Conservation (phyloP, 2,329 filamentous ascomycete species). For the Pleomassaria siparia region DNA sequence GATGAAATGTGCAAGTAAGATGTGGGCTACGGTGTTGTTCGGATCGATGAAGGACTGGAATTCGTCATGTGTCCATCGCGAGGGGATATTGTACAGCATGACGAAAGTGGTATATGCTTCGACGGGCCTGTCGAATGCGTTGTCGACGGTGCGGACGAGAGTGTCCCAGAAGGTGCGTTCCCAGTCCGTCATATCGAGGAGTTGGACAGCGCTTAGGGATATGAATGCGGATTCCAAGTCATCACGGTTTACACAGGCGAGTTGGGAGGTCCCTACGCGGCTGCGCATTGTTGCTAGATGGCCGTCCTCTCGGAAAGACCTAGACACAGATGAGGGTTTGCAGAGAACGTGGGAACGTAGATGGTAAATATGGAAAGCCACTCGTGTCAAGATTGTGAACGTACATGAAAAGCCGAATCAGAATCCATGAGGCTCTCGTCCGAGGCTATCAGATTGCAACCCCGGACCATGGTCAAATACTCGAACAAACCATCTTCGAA, state of each 20-base stretch:
- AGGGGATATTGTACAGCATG: slow-evolving; percentile 45
- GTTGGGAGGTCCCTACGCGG: slow-evolving; percentile 23
- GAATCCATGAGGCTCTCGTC: slow-evolving; percentile 21
- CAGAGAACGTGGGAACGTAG: too few relatives aligned
- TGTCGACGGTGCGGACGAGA: slow-evolving; percentile 26
- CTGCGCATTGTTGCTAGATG: slow-evolving; percentile 35
- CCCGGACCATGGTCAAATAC: slow-evolving; percentile 42
- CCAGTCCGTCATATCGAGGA: slow-evolving; percentile 30
- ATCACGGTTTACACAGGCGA: slow-evolving; percentile 22
- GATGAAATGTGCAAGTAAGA: slow-evolving; percentile 52
- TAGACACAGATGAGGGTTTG: slow-evolving; percentile 4
- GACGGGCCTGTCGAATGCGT: slow-evolving; percentile 33
- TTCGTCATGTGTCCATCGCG: slow-evolving; percentile 42
- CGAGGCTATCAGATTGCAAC: slow-evolving; percentile 38
- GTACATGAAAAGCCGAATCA: slow-evolving; percentile 34
- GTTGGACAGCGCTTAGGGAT: slow-evolving; percentile 29
- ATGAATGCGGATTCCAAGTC: slow-evolving; percentile 34
- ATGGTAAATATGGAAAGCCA: too few relatives aligned
- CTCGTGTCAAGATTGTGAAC: slow-evolving; percentile 5
- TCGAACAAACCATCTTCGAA: slow-evolving; percentile 40
- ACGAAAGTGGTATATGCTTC: slow-evolving; percentile 47
- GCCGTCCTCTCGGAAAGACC: slow-evolving; percentile 34
- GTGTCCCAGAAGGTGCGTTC: slow-evolving; percentile 31
- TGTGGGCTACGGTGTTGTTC: slow-evolving; percentile 45
- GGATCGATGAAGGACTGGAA: slow-evolving; percentile 50